Evolutionary conservation across 805 yeast species (phyloP).

Genomic region (Hanseniaspora singularis): DNA sequence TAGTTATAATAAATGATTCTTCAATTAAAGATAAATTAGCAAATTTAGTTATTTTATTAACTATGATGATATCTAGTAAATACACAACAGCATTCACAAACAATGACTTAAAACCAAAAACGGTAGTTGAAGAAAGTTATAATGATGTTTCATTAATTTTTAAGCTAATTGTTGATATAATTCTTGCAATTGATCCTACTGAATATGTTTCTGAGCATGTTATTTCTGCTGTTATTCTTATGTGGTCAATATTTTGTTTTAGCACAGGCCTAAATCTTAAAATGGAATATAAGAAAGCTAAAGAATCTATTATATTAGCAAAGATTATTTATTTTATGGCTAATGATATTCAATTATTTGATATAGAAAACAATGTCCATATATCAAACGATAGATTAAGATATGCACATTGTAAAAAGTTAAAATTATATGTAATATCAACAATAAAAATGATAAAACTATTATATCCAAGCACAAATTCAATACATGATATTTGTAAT

Average conservation of each 20-base stretch:
- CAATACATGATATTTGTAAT: not conserved
- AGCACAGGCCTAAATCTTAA: not conserved
- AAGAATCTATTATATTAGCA: not conserved
- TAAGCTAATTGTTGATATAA: not conserved
- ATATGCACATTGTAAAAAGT: conserved; percentile 18
- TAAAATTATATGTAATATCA: conserved; percentile 19
- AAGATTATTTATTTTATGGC: not conserved
- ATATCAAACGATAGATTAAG: not conserved
- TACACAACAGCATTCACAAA: not conserved
- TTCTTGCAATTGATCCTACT: not conserved
- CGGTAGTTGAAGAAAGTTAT: not conserved
- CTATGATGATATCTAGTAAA: not conserved
- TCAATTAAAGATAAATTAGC: not conserved
- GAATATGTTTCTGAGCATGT: not conserved
- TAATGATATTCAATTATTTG: not conserved
- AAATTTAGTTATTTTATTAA: not conserved
- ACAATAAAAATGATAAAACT: conserved; percentile 18
- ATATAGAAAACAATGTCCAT: not conserved
- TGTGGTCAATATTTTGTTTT: not conserved
- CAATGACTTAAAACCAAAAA: too few species aligned
- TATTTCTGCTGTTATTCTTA: not conserved
- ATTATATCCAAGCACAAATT: conserved; percentile 13
- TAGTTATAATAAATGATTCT: not conserved
- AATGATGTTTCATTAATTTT: not conserved
- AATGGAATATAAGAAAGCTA: not conserved